phyloP scores from a whole-genome alignment of 2,329 filamentous ascomycete species.

The Epichloe elymi region DNA sequence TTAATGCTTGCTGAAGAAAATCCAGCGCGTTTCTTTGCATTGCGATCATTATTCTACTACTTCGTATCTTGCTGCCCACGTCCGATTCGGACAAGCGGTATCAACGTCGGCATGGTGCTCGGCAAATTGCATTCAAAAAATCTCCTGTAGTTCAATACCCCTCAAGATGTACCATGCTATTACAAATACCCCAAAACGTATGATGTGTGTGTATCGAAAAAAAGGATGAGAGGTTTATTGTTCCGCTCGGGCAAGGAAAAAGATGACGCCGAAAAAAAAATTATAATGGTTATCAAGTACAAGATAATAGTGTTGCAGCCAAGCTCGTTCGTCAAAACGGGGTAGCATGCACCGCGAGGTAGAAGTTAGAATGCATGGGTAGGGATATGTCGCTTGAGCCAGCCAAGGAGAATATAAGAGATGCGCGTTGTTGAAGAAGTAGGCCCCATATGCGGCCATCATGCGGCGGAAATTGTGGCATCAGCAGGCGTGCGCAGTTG shows the following conservation, averaged over 20 bases:
- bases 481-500: not conserved
- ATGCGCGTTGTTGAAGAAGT: not conserved
- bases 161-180: not conserved
- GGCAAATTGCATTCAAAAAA: not conserved
- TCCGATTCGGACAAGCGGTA: not conserved
- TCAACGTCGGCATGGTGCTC: too few species aligned
- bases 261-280: too few species aligned
- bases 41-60: constrained; percentile 5
- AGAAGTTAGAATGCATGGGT: not conserved
- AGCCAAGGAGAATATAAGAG: constrained; percentile 8
- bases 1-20: not conserved
- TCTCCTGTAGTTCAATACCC: too few species aligned
- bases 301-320: too few species aligned
- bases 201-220: too few species aligned
- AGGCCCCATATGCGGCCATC: constrained; percentile 9
- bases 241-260: too few species aligned
- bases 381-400: constrained; percentile 9
- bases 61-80: not conserved
- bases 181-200: not conserved
- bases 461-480: not conserved
- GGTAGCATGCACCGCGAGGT: not conserved
- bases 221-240: too few species aligned
- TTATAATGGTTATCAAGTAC: too few species aligned
- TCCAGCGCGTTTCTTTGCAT: not conserved
- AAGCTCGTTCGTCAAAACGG: too few species aligned